These are phyloP conservation scores for Dimargaris xerosporica DNA, from an alignment of 192 early-diverging fungal species.

Conservation along the genomic window DNA sequence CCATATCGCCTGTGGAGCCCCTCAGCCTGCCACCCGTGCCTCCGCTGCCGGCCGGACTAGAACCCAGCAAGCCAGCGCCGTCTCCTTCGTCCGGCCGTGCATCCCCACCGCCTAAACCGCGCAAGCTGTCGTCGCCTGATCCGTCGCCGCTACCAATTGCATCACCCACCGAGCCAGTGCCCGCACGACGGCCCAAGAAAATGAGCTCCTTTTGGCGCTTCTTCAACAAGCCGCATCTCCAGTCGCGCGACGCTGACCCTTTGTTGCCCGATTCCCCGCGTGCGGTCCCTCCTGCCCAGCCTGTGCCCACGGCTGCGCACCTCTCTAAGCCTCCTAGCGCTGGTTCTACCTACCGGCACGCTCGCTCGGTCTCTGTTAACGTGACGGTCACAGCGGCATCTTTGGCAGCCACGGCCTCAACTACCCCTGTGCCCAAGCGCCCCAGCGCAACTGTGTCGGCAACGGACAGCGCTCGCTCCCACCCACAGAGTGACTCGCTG, in stretches of 20 bases:
- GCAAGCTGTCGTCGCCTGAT: neutral
- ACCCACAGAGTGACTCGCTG: neutral
- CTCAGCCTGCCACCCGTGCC: neutral
- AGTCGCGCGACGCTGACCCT: neutral
- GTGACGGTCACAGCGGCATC: neutral
- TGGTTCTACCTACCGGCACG: neutral
- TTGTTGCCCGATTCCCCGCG: neutral
- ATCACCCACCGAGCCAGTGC: neutral
- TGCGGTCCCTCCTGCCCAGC: neutral
- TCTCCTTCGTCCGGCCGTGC: neutral
- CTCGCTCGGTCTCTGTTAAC: neutral
- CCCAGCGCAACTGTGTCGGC: neutral
- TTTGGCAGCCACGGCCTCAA: neutral
- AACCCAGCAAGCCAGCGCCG: neutral
- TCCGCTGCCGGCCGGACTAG: neutral
- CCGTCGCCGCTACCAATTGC: neutral
- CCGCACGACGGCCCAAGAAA: conserved; percentile 8
- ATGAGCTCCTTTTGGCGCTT: conserved; percentile 11
- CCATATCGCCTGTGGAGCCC: neutral
- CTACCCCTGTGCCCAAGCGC: no score
- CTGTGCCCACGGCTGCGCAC: neutral
- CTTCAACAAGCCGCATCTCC: conserved; percentile 6
- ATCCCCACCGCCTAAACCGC: neutral
- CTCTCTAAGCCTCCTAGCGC: neutral
- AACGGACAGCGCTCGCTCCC: neutral